These are phyloP conservation scores for Trametes hirsuta DNA, from an alignment of 1,284 basidiomycete species.

Conservation along the genomic window DNA sequence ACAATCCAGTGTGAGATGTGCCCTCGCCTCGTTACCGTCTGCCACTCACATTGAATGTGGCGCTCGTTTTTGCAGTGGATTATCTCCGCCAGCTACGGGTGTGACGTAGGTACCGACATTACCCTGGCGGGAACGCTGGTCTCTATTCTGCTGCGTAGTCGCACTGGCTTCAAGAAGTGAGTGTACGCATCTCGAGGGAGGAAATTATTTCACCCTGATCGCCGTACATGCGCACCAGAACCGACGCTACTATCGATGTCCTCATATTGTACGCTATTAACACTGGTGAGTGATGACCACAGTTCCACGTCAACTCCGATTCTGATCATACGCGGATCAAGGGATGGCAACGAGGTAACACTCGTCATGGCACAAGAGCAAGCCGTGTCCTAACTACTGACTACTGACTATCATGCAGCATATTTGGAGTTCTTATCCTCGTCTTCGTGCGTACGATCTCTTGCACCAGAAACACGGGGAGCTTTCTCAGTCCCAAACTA, in stretches of 20 bases:
- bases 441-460: background rate
- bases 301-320: background rate
- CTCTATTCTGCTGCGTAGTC: background rate
- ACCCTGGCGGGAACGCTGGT: background rate
- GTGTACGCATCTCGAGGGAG: background rate
- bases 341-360: background rate
- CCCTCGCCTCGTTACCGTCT: background rate
- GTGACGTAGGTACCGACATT: background rate
- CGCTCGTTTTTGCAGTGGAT: background rate
- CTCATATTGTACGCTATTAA: background rate
- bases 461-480: too few relatives aligned
- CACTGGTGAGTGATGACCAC: background rate
- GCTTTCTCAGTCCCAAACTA: background rate
- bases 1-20: too few relatives aligned
- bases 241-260: background rate
- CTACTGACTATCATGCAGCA: background rate
- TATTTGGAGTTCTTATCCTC: background rate
- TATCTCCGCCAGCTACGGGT: background rate
- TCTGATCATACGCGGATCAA: background rate
- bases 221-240: background rate
- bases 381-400: too few relatives aligned
- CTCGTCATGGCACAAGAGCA: background rate
- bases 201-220: background rate
- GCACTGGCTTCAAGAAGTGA: background rate
- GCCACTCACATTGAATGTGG: background rate